Percentiles rank a stretch among this genome's conserved stretches.
phyloP scores from a whole-genome alignment of 2,329 filamentous ascomycete genomes.

The Aspergillus udagawae region DNA sequence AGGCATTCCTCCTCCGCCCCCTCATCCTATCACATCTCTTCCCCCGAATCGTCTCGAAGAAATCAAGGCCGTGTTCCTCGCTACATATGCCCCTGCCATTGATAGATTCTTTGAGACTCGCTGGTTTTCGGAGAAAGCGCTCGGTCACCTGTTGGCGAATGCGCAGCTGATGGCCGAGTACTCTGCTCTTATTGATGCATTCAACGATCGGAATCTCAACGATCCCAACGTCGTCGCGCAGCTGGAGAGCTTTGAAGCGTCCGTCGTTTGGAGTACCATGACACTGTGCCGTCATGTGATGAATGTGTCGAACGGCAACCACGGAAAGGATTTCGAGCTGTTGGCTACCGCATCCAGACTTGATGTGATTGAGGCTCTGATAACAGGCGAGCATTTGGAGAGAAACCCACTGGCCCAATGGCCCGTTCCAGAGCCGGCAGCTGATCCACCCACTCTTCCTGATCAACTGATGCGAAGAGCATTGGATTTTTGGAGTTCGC shows the following conservation, averaged over 20 bases:
- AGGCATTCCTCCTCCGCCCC: conserved; percentile 55
- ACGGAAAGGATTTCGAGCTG: conserved; percentile 52
- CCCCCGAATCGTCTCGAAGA: conserved; percentile 55
- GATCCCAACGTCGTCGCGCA: conserved; percentile 36
- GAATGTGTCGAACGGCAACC: conserved; percentile 33
- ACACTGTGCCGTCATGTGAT: conserved; percentile 47
- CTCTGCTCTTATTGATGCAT: conserved; percentile 56
- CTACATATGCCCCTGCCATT: conserved; percentile 71
- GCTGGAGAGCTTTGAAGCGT: conserved; percentile 53
- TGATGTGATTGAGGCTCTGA: conserved; percentile 68
- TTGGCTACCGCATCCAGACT: conserved; percentile 66
- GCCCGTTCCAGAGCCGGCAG: conserved; percentile 39
- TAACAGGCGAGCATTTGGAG: conserved; percentile 66
- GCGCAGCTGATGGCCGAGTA: conserved; percentile 62
- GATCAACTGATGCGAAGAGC: conserved; percentile 59
- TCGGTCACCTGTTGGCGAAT: conserved; percentile 52
- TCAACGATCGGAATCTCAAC: conserved; percentile 37
- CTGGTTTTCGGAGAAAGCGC: conserved; percentile 67
- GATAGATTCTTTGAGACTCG: conserved; percentile 74
- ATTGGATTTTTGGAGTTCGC: conserved; percentile 75
- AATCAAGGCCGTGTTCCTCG: conserved; percentile 67
- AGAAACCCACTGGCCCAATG: conserved; percentile 44
- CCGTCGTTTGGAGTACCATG: conserved; percentile 58
- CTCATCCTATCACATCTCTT: conserved; percentile 48
- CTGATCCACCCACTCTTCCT: conserved; percentile 34